Evolutionary conservation across 139 green algal genomes (phyloP), one percentile per base, ranked within the genome.

Genomic region (Chlorella sp.): DNA sequence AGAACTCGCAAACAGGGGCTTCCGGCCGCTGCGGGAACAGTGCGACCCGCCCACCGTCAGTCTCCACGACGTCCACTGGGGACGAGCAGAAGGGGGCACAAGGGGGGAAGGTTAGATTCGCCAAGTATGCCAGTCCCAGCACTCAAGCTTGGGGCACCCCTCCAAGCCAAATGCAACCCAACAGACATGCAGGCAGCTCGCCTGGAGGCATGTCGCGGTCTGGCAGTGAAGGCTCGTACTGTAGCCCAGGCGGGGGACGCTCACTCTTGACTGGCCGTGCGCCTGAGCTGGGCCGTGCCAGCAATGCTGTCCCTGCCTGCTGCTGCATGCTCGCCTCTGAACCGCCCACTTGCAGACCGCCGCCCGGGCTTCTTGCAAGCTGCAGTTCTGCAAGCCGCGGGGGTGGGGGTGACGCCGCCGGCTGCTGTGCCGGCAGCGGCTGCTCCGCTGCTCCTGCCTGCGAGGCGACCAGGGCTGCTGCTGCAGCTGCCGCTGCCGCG

Each of bases 1-100:
- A 99, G 74, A 98, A 99, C 28, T 97, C 94, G 88, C 96, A 99
- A 4, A 88, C 30, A 11, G 91, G 86, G 69, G 92, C 85, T 24
- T 92, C 93, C 6, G 93, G 92, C 19, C 95, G 90, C 14, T 76
- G 79, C 2, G 95, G 94, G 70, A 97, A 95, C 13, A 84, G 67
- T 7, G 82, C 80, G 9, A 90, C n/a, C 19, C 32, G 56, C 30
- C 86, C 48, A 34, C 69, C 73, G 30, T 76, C 87, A 40, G 88
- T 84, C 5, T 74, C 46, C 4, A 88, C n/a, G 3, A 73, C 30
- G 56, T 73, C 43, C 72, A 81, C 73, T 76, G 82, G n/a, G n/a
- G n/a, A n/a, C n/a, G n/a, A n/a, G n/a, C n/a, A n/a, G n/a, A n/a
- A n/a, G n/a, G n/a, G n/a, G n/a, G n/a, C n/a, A n/a, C n/a, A n/a